Evolutionary conservation across 495 filamentous ascomycete species (phyloP), one percentile per base, ranked within the genome.

Genomic region (Aspergillus ostianus): DNA sequence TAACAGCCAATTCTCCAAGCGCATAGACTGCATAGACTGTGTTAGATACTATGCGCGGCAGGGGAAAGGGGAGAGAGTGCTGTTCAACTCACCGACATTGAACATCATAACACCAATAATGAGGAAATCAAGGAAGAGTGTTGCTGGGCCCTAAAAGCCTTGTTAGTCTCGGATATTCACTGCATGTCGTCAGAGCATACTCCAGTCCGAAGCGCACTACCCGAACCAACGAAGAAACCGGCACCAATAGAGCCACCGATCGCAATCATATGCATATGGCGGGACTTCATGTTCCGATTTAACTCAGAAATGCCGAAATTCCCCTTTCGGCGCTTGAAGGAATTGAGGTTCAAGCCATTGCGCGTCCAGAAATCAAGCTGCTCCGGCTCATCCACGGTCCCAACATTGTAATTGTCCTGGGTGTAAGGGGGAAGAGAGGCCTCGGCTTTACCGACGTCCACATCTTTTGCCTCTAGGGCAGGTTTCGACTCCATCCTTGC

Each of bases 231-330:
- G 58, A 82, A 84, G 19, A 84, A 73, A 72, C 77, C 78, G 64
- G 77, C 80, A 61, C 81, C 81, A 61, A 84, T 84, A 3, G 79
- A 76, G 58, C 80, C 80, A 46, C 81, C 87, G 63, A 91, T 87
- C 52, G 87, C 88, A 70, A 90, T 89, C 84, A 91, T 89, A 59
- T 90, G 87, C 80, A 90, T 83, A 64, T 91, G 87, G 29, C 87
- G 80, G 47, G 74, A 71, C 62, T 82, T 75, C 45, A 86, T 63
- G 47, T 73, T 73, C 36, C 79, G 67, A 41, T 71, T 66, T 17
- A 82, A 69, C 13, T 53, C 57, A 18, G 47, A 54, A 18, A 53
- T n/a, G 23, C 49, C 50, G 17, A 32, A 45, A 17, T 15, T 17
- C 36, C 36, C 36, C 36, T 41, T 41, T n/a, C 62, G 54, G 6